phyloP scores from a whole-genome alignment of 1,284 basidiomycete genomes.

The Marasmius fiardii region DNA sequence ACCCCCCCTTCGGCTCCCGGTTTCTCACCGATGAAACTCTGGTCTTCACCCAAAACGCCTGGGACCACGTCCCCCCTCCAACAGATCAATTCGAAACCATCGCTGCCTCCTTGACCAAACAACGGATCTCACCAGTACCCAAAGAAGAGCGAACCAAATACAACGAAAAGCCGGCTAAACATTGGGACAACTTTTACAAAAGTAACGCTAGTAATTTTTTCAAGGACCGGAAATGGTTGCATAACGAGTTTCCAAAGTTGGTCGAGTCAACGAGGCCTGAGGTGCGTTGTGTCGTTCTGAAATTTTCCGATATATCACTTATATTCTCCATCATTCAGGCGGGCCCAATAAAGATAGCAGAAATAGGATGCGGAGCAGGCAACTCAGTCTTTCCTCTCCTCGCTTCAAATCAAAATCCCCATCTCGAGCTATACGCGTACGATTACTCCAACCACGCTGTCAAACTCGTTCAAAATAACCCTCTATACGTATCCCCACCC shows the following conservation, averaged over 20 bases:
- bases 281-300: slow-evolving; percentile 37
- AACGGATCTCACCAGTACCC: slow-evolving; percentile 67
- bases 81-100: slow-evolving; percentile 73
- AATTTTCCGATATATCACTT: background rate
- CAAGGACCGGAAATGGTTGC: slow-evolving; percentile 90
- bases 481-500: slow-evolving; percentile 68
- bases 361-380: slow-evolving; percentile 92
- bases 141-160: slow-evolving; percentile 64
- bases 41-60: slow-evolving; percentile 77
- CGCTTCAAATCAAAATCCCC: slow-evolving; percentile 78
- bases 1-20: slow-evolving; percentile 30
- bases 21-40: slow-evolving; percentile 61
- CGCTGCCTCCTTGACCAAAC: slow-evolving; percentile 62
- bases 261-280: slow-evolving; percentile 65
- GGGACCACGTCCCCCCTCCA: slow-evolving; percentile 89
- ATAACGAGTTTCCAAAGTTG: slow-evolving; percentile 89
- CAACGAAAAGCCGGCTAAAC: slow-evolving; percentile 69
- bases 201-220: slow-evolving; percentile 86
- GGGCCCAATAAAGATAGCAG: slow-evolving; percentile 72
- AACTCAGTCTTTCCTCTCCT: slow-evolving; percentile 93
- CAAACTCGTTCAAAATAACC: slow-evolving; percentile 82
- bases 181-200: slow-evolving; percentile 63
- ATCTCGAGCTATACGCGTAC: slow-evolving; percentile 74
- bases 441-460: slow-evolving; percentile 93
- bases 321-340: slow-evolving; percentile 44